These are phyloP conservation scores for Epichloe coenophiala DNA, from an alignment of 2,329 filamentous ascomycete species.

Conservation along the genomic window DNA sequence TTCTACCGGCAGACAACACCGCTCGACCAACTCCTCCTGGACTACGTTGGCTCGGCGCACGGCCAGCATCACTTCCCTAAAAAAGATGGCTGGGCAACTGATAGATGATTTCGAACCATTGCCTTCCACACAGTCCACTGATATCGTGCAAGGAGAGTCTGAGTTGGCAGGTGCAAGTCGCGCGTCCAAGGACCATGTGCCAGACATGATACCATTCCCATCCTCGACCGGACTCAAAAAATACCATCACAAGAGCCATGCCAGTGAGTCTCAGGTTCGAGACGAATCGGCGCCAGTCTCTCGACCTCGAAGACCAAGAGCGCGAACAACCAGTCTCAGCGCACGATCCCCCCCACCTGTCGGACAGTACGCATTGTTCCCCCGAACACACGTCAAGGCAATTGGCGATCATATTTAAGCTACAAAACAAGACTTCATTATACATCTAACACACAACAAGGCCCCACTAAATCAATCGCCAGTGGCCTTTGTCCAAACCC, in stretches of 20 bases:
- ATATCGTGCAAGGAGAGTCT: slow-evolving; percentile 7
- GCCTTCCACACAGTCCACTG: slow-evolving; percentile 13
- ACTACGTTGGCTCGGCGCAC: slow-evolving; percentile 42
- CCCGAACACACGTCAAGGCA: slow-evolving; percentile 20
- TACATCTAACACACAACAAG: not conserved
- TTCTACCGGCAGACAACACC: slow-evolving; percentile 36
- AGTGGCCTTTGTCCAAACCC: not conserved
- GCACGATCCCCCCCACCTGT: slow-evolving; percentile 29
- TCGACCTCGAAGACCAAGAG: slow-evolving; percentile 24
- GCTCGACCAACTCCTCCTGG: slow-evolving; percentile 38
- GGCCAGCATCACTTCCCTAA: slow-evolving; percentile 33
- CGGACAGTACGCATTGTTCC: slow-evolving; percentile 34
- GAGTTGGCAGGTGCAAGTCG: slow-evolving; percentile 8
- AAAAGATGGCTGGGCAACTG: slow-evolving; percentile 20
- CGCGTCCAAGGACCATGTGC: slow-evolving; percentile 17
- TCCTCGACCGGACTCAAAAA: slow-evolving; percentile 11
- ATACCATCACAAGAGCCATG: slow-evolving; percentile 22
- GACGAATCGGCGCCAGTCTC: slow-evolving; percentile 15
- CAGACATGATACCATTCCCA: slow-evolving; percentile 21
- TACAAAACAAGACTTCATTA: not conserved
- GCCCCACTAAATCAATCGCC: not conserved
- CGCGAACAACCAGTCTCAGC: slow-evolving; percentile 33
- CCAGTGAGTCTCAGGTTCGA: slow-evolving; percentile 23
- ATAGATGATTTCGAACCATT: slow-evolving; percentile 19
- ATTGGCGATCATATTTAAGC: slow-evolving; percentile 20